These are phyloP conservation scores for Fusarium pseudonygamai DNA, from an alignment of 2,329 filamentous ascomycete species.

Conservation along the genomic window DNA sequence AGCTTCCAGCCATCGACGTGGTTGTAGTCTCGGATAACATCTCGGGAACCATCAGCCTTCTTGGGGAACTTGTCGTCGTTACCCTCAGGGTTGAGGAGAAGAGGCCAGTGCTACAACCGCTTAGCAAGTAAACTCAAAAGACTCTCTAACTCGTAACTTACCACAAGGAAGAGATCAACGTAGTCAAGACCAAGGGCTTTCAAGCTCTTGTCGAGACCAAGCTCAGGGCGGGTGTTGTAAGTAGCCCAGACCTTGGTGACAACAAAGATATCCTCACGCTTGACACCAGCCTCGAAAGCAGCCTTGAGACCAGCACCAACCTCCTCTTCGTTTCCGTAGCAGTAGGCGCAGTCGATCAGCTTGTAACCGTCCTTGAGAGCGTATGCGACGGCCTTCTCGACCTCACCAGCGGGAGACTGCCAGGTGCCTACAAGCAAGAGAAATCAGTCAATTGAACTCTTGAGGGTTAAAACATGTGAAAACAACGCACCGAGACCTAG, in stretches of 20 bases:
- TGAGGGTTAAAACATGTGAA: background rate
- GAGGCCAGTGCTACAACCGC: constrained; percentile 74
- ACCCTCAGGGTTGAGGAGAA: constrained; percentile 82
- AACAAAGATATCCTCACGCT: constrained; percentile 83
- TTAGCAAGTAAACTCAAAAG: background rate
- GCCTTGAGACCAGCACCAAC: constrained; percentile 81
- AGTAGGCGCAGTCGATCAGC: constrained; percentile 77
- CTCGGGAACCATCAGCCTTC: constrained; percentile 75
- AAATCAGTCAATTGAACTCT: constrained; percentile 10
- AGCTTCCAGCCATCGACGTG: constrained; percentile 82
- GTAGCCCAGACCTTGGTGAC: constrained; percentile 89
- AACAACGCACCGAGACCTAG: constrained; percentile 65
- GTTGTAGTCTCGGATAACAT: constrained; percentile 74
- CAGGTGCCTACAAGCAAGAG: constrained; percentile 64
- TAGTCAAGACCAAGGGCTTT: constrained; percentile 80
- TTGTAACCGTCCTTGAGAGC: constrained; percentile 67
- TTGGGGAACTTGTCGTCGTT: constrained; percentile 81
- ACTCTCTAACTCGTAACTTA: constrained; percentile 41
- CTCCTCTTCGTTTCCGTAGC: constrained; percentile 84
- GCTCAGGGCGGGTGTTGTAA: constrained; percentile 75
- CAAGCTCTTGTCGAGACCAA: constrained; percentile 77
- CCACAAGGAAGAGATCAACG: constrained; percentile 80
- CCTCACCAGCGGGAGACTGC: constrained; percentile 69
- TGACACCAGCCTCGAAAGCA: constrained; percentile 74
- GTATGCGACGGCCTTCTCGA: constrained; percentile 65